Percentiles rank a stretch among this genome's conserved stretches.
Evolutionary conservation across 441 rosid genomes (phyloP).

Genomic region (Mallotus repandus): DNA sequence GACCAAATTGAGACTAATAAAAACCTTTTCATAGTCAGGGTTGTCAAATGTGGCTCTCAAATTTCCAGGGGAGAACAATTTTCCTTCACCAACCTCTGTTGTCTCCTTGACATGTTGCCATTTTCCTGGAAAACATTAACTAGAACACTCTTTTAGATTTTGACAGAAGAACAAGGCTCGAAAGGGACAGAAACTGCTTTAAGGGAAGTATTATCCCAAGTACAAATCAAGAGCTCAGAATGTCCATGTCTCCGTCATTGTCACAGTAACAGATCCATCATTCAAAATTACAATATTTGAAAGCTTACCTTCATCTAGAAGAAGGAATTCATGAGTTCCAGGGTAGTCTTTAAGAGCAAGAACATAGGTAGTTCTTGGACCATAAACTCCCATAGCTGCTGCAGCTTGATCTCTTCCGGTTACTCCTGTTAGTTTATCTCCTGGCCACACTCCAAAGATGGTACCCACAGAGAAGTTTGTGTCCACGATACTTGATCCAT

Average conservation of each 20-base stretch:
- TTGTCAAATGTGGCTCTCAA: slow-evolving; percentile 94
- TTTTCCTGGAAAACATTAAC: slow-evolving; percentile 53
- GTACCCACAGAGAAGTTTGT: slow-evolving; percentile 95
- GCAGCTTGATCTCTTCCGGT: slow-evolving; percentile 94
- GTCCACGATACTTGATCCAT: slow-evolving; percentile 92
- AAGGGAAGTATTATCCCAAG: neutral
- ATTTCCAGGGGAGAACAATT: slow-evolving; percentile 96
- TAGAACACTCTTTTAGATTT: slow-evolving; percentile 15
- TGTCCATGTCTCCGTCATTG: neutral
- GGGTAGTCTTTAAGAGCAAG: slow-evolving; percentile 82
- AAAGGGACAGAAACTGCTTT: neutral
- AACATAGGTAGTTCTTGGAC: slow-evolving; percentile 95
- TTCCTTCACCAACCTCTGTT: slow-evolving; percentile 79
- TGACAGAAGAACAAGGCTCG: neutral
- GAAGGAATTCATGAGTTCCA: slow-evolving; percentile 97
- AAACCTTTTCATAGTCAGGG: slow-evolving; percentile 80
- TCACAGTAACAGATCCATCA: neutral
- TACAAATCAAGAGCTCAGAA: neutral
- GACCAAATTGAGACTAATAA: neutral
- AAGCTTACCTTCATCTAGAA: slow-evolving; percentile 86
- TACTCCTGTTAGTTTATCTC: slow-evolving; percentile 84
- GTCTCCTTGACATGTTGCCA: slow-evolving; percentile 98
- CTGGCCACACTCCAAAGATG: slow-evolving; percentile 99
- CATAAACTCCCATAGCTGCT: slow-evolving; percentile 96
- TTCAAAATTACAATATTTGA: neutral